Percentiles rank a stretch among this genome's conserved stretches.
phyloP scores from a whole-genome alignment of 139 green algal genomes.

The Chlorella sorokiniana region DNA sequence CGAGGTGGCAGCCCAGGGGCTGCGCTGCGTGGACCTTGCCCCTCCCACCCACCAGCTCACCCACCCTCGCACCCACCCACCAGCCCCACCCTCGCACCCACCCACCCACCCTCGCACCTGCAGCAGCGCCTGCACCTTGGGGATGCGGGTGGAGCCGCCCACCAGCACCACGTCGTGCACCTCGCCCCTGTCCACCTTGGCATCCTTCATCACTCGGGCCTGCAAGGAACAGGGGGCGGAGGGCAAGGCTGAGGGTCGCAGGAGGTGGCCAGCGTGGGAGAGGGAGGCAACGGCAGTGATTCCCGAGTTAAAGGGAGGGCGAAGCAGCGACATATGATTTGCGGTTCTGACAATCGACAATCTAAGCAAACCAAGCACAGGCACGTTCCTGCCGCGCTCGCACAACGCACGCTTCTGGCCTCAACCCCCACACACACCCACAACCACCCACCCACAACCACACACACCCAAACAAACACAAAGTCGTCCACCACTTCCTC shows the following conservation, averaged over 20 bases:
- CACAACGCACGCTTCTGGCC: too few species aligned
- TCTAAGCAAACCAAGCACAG: background rate
- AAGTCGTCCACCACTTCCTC: too few species aligned
- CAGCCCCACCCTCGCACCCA: too few species aligned
- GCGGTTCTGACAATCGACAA: background rate
- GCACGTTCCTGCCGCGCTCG: too few species aligned
- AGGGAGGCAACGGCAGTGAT: background rate
- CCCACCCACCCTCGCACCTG: slow-evolving; percentile 54
- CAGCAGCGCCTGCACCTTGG: slow-evolving; percentile 97
- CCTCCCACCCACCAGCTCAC: too few species aligned
- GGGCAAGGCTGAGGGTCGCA: background rate
- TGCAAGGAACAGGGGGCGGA: background rate
- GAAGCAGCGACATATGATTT: background rate
- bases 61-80: too few species aligned
- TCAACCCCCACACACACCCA: too few species aligned
- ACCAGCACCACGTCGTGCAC: slow-evolving; percentile 77
- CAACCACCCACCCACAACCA: too few species aligned
- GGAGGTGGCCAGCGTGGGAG: background rate
- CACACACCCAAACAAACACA: too few species aligned
- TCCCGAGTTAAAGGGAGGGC: too few species aligned
- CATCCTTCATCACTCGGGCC: slow-evolving; percentile 75
- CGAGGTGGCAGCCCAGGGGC: too few species aligned
- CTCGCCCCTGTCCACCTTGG: slow-evolving; percentile 85
- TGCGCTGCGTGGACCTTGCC: too few species aligned
- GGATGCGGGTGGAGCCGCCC: slow-evolving; percentile 82